Evolutionary conservation across 169 alveolate species (phyloP).

Genomic region (Plasmodium falciparum): DNA sequence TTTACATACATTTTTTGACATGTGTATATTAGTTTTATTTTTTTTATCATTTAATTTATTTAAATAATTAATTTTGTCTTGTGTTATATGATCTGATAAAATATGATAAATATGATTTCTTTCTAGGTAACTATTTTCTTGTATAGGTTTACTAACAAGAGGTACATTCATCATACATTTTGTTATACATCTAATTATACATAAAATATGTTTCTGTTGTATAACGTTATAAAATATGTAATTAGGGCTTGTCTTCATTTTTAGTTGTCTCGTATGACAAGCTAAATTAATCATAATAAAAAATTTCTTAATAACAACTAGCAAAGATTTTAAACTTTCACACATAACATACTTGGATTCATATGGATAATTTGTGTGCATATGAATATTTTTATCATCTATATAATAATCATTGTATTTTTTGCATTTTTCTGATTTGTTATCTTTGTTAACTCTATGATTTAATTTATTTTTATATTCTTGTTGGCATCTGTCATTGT

Average conservation of each 20-base stretch:
- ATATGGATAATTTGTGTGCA: slow-evolving; percentile 47
- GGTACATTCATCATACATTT: slow-evolving; percentile 78
- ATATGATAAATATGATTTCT: slow-evolving; percentile 12
- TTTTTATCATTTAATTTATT: slow-evolving; percentile 5
- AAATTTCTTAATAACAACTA: slow-evolving; percentile 66
- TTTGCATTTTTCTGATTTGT: neutral
- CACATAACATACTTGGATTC: slow-evolving; percentile 75
- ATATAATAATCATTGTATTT: slow-evolving; percentile 70
- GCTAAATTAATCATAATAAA: slow-evolving; percentile 54
- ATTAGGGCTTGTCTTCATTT: slow-evolving; percentile 25
- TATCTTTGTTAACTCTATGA: neutral
- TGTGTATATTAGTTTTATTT: neutral
- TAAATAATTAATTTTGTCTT: slow-evolving; percentile 61
- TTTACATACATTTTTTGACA: neutral
- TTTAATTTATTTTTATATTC: neutral
- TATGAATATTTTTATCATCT: slow-evolving; percentile 45
- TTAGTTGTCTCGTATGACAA: slow-evolving; percentile 41
- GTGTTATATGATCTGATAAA: slow-evolving; percentile 59
- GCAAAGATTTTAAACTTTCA: slow-evolving; percentile 66
- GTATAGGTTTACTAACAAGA: slow-evolving; percentile 70
- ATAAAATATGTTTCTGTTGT: slow-evolving; percentile 70
- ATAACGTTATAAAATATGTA: slow-evolving; percentile 56
- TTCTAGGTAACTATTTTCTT: slow-evolving; percentile 48
- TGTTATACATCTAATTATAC: slow-evolving; percentile 71
- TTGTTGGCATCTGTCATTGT: neutral